Base-by-base conservation (phyloP, 1,139 yeast species). In the Debaryomyces robertsiae region DNA sequence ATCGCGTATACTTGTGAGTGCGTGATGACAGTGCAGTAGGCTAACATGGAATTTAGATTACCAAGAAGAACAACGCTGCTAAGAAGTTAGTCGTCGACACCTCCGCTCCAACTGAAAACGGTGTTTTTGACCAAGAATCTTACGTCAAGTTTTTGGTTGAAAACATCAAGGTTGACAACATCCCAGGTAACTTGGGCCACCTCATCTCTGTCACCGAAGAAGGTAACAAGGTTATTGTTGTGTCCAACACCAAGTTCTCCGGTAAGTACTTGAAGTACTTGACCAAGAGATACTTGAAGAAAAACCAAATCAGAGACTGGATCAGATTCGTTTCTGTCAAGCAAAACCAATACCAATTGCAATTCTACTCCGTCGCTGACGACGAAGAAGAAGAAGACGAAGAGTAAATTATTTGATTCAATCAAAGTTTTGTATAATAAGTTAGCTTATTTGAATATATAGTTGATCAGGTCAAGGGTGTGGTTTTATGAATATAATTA, bases 291-390 rank as follows among this genome's bases (percentile, higher is more conserved):
- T 93, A 89, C 94, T 88, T 93, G 77, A 93, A 93, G 96, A 93
- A 93, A 89, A 89, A 90, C 94, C 95, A 88, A 79, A 87, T 91
- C 81, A 86, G 94, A 82, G 98, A 93, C 82, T 93, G 98, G 98
- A 90, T 94, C 77, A 94, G 98, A 84, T 93, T 94, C 68, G 96
- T 93, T 61, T 87, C 98, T 59, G 83, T 87, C 69, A 85, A 90
- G 81, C 89, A 88, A 77, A 90, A 93, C 85, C 84, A 82, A 73
- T 94, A 93, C 89, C 89, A 88, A 75, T 86, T 94, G 81, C 91
- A 94, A 77, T 94, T 93, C 96, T 94, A 89, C 96, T 90, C 95
- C 76, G 94, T 93, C 74, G 93, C 94, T 67, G 83, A 76, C 61
- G 93, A 88, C 63, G 96, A 91, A 65, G 98, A 93, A 67, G 96